Evolutionary conservation across 2,329 filamentous ascomycete genomes (phyloP).

Genomic region (Talaromyces sp.): DNA sequence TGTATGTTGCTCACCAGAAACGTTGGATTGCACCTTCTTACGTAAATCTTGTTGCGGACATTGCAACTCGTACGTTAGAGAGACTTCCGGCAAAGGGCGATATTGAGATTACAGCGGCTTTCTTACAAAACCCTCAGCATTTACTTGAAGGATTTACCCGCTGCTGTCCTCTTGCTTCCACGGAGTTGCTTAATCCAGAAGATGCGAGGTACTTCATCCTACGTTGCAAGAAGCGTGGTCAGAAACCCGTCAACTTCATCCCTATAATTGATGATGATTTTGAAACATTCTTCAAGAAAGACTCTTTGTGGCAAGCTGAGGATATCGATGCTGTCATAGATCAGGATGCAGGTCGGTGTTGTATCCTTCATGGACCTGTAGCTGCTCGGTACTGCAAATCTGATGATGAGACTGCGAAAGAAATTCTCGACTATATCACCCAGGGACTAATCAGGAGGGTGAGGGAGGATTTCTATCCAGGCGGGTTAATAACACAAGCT

Average conservation of each 20-base stretch:
- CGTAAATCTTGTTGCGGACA: conserved; percentile 80
- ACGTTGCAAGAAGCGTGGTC: conserved; percentile 82
- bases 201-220: conserved; percentile 69
- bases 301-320: conserved; percentile 98
- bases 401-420: conserved; percentile 88
- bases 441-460: conserved; percentile 35
- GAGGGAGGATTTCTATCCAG: neutral
- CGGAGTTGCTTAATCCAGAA: neutral
- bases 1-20: conserved; percentile 73
- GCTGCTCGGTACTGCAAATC: conserved; percentile 85
- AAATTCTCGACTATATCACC: conserved; percentile 89
- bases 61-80: conserved; percentile 93
- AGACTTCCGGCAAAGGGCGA: neutral
- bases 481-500: neutral
- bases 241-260: conserved; percentile 96
- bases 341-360: conserved; percentile 92
- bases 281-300: conserved; percentile 99
- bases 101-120: neutral
- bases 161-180: neutral
- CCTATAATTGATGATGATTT: conserved; percentile 92
- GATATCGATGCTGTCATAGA: conserved; percentile 92
- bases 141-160: neutral
- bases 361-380: conserved; percentile 95
- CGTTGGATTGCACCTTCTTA: conserved; percentile 83
- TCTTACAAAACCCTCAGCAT: neutral